A percentile compares a stretch with the other conserved stretches of the same genome.
phyloP scores from a whole-genome alignment of 2,329 filamentous ascomycete species.

The Aureobasidium melanogenum region DNA sequence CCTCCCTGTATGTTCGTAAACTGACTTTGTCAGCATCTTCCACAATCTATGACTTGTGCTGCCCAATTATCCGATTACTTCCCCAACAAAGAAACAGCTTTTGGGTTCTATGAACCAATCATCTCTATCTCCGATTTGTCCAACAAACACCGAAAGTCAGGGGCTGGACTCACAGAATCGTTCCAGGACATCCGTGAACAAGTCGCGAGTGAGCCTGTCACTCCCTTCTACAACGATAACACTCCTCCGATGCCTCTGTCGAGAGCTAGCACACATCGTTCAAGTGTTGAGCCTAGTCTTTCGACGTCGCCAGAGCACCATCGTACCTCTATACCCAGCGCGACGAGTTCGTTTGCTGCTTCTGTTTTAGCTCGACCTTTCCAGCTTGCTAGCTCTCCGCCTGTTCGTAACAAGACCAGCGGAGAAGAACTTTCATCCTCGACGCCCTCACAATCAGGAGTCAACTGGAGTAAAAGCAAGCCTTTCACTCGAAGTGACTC shows the following conservation, averaged over 20 bases:
- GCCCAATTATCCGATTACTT: constrained; percentile 6
- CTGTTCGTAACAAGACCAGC: constrained; percentile 22
- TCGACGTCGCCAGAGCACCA: constrained; percentile 34
- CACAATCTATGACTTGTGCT: constrained; percentile 1
- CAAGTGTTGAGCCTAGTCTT: constrained; percentile 32
- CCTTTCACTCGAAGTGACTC: constrained; percentile 24
- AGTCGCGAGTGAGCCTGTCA: constrained; percentile 36
- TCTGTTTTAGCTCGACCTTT: constrained; percentile 33
- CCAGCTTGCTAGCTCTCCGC: constrained; percentile 30
- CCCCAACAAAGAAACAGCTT: constrained; percentile 22
- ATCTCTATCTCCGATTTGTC: constrained; percentile 20
- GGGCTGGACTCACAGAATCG: constrained; percentile 39
- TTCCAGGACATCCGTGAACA: constrained; percentile 42
- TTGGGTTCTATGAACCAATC: constrained; percentile 34
- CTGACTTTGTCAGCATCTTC: background rate
- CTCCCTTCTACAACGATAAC: constrained; percentile 43
- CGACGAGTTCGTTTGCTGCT: constrained; percentile 32
- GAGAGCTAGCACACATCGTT: constrained; percentile 30
- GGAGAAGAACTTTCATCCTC: constrained; percentile 34
- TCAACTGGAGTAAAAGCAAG: constrained; percentile 38
- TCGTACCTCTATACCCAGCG: constrained; percentile 25
- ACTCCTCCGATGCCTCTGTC: constrained; percentile 40
- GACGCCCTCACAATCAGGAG: constrained; percentile 29
- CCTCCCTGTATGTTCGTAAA: no score
- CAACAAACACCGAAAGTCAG: constrained; percentile 21